Evolutionary conservation across 306 rosid genomes (phyloP).

Genomic region (Cucumis melo): DNA sequence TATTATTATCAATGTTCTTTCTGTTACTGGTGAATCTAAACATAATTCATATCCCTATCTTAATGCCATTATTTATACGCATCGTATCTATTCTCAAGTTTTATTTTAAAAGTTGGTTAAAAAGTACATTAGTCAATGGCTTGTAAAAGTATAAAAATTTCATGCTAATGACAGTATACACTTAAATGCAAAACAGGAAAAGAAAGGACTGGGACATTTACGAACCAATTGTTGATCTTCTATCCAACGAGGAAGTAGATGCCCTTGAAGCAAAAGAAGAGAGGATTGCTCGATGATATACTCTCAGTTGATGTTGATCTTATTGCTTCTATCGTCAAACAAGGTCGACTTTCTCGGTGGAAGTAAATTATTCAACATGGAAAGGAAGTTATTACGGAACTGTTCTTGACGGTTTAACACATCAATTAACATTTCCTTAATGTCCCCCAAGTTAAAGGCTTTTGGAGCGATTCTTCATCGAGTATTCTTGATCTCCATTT

Average conservation of each 20-base stretch:
- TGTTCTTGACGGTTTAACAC: not conserved
- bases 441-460: not conserved
- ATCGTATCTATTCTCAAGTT: not conserved
- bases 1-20: not conserved
- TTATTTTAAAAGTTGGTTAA: not conserved
- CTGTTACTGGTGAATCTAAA: not conserved
- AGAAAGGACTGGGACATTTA: conserved; percentile 94
- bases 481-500: not conserved
- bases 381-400: not conserved
- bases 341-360: not conserved
- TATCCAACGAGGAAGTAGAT: conserved; percentile 85
- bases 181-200: conserved; percentile 52
- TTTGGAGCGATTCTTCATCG: not conserved
- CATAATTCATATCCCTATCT: not conserved
- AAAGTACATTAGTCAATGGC: not conserved
- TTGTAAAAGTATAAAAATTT: not conserved
- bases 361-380: not conserved
- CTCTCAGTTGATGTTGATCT: not conserved
- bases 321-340: not conserved
- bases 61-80: not conserved
- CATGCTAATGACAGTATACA: conserved; percentile 5
- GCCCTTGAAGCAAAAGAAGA: conserved; percentile 93
- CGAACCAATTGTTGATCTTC: conserved; percentile 84
- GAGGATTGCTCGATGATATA: conserved; percentile 21
- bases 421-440: not conserved